Conservation (phyloP, 306 rosid species). For the Lotus japonicus region DNA sequence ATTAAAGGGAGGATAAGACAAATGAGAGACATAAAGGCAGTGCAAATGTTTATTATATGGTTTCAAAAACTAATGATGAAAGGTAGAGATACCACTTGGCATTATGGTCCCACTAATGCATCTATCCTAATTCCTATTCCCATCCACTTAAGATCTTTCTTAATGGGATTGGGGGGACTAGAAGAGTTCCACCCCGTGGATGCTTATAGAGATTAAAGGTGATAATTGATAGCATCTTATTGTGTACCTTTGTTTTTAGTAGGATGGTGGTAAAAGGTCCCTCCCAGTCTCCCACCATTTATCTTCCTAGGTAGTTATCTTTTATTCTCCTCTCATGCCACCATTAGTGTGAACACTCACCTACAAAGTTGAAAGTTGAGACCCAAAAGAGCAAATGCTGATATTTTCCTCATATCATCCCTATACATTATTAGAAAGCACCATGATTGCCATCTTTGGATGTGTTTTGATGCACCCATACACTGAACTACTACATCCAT, state of each 20-base stretch:
- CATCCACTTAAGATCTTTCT: not conserved
- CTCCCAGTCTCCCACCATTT: constrained; percentile 35
- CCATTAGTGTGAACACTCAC: constrained; percentile 22
- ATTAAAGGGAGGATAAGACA: constrained; percentile 21
- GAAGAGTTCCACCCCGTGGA: constrained; percentile 15
- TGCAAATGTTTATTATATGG: not conserved
- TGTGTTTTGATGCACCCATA: too few relatives aligned
- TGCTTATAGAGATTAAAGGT: constrained; percentile 8
- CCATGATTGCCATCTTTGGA: constrained; percentile 16
- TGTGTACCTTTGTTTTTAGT: constrained; percentile 1
- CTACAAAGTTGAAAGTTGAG: constrained; percentile 25
- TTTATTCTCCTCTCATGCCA: constrained; percentile 6
- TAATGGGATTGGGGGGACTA: constrained; percentile 25
- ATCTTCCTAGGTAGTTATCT: constrained; percentile 33
- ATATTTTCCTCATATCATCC: constrained; percentile 19
- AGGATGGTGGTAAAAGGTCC: constrained; percentile 22
- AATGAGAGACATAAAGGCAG: constrained; percentile 17
- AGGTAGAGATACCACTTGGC: constrained; percentile 20
- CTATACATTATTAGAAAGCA: constrained; percentile 10
- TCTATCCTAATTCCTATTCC: constrained; percentile 39
- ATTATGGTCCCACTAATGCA: constrained; percentile 24
- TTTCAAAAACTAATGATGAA: not conserved
- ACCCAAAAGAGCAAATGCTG: constrained; percentile 24
- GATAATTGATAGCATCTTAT: constrained; percentile 27
- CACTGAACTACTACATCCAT: too few relatives aligned